Conservation (phyloP, 345 rosid species). For the Pugionium cornutum region DNA sequence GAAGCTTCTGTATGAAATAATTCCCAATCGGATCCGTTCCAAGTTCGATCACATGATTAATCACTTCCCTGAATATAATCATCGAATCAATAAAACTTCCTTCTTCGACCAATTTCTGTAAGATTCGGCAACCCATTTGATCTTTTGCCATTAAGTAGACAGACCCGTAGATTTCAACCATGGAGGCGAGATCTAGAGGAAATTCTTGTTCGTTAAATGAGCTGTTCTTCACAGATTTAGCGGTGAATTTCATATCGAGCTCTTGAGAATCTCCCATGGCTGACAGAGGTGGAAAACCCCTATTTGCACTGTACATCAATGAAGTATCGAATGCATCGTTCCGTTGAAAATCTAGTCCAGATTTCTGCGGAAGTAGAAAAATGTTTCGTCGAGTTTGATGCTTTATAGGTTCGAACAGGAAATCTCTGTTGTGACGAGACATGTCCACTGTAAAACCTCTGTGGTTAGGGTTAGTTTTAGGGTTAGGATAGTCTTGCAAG, state of each 20-base stretch:
- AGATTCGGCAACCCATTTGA: constrained; percentile 49
- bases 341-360: background rate
- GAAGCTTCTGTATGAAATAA: constrained; percentile 53
- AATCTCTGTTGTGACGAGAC: constrained; percentile 34
- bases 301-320: constrained; percentile 10
- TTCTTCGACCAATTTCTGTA: constrained; percentile 48
- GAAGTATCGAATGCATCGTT: too few species aligned
- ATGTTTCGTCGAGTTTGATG: constrained; percentile 2
- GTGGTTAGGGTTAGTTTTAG: constrained; percentile 9
- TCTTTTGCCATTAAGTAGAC: constrained; percentile 50
- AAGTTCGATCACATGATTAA: constrained; percentile 50
- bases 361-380: background rate
- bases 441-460: constrained; percentile 25
- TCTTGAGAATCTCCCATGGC: constrained; percentile 36
- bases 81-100: constrained; percentile 42
- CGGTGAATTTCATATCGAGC: too few species aligned
- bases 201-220: constrained; percentile 9
- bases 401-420: constrained; percentile 37
- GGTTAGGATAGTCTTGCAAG: constrained; percentile 35
- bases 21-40: constrained; percentile 60
- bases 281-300: constrained; percentile 33
- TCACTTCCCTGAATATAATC: constrained; percentile 43
- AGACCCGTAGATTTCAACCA: constrained; percentile 44
- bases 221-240: too few species aligned
- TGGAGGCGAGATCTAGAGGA: constrained; percentile 36